Conservation (phyloP, 352 stramenopile genomes). For the Phytophthora fragariae region DNA sequence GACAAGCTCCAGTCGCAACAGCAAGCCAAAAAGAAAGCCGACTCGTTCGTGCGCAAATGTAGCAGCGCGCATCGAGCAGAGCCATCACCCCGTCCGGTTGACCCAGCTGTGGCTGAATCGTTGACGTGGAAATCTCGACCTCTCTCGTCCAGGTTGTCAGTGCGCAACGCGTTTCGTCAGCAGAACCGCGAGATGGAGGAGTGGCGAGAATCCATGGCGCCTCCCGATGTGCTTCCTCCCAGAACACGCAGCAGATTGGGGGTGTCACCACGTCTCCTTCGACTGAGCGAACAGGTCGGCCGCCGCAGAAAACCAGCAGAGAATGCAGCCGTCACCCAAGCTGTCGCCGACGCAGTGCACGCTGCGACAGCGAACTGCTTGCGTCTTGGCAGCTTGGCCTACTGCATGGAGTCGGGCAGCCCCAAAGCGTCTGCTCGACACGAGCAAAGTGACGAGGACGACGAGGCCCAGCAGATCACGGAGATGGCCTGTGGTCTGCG, state of each 20-base stretch:
- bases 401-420: constrained; percentile 17
- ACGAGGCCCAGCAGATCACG: constrained; percentile 14
- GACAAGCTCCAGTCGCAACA: constrained; percentile 4
- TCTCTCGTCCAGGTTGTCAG: constrained; percentile 54
- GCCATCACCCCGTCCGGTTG: constrained; percentile 5
- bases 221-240: constrained; percentile 22
- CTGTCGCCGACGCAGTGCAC: constrained; percentile 29
- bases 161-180: constrained; percentile 62
- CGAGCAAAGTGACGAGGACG: constrained; percentile 8
- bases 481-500: constrained; percentile 8
- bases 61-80: constrained; percentile 33
- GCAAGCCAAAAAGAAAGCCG: constrained; percentile 7
- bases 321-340: constrained; percentile 12
- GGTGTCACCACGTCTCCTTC: constrained; percentile 51
- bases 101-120: constrained; percentile 17
- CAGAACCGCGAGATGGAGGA: constrained; percentile 42
- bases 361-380: constrained; percentile 31
- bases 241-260: constrained; percentile 31
- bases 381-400: constrained; percentile 11
- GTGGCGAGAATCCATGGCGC: constrained; percentile 38
- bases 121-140: constrained; percentile 62
- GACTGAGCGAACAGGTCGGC: constrained; percentile 51
- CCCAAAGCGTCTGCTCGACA: neutral
- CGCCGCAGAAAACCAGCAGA: constrained; percentile 18
- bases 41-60: constrained; percentile 15